Conservation (phyloP, 2,329 filamentous ascomycete species). For the Fusarium armeniacum region DNA sequence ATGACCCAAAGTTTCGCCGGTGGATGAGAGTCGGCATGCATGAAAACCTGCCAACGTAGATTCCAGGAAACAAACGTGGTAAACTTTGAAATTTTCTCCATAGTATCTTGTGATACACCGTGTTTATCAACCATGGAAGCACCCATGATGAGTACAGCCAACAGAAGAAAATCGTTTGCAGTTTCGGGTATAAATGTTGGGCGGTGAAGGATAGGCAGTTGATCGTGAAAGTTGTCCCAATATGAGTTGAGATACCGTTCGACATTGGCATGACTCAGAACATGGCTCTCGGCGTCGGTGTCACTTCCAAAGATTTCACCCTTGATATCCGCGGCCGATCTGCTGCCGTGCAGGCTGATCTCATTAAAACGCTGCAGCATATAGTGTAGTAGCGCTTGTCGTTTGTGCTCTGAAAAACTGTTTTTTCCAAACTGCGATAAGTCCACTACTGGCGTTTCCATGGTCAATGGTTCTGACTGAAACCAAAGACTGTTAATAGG, state of each 20-base stretch:
- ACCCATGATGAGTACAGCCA: conserved; percentile 50
- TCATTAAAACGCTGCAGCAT: conserved; percentile 51
- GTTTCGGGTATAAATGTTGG: conserved; percentile 50
- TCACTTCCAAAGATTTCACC: conserved; percentile 50
- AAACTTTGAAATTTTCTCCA: conserved; percentile 50
- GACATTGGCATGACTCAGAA: conserved; percentile 47
- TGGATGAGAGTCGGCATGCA: conserved; percentile 50
- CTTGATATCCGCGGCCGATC: conserved; percentile 49
- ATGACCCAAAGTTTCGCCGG: conserved; percentile 51
- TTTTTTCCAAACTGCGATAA: conserved; percentile 46
- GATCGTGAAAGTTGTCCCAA: conserved; percentile 51
- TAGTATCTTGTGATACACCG: conserved; percentile 27
- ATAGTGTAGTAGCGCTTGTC: conserved; percentile 48
- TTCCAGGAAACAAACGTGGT: conserved; percentile 51
- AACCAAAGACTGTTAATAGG: conserved; percentile 51
- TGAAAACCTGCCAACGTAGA: conserved; percentile 50
- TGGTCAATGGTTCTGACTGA: conserved; percentile 46
- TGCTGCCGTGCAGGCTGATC: conserved; percentile 48
- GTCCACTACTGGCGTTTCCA: conserved; percentile 46
- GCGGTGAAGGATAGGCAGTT: conserved; percentile 47
- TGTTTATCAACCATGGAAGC: conserved; percentile 50
- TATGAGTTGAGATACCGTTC: conserved; percentile 49
- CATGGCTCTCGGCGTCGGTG: conserved; percentile 47
- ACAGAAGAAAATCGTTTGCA: conserved; percentile 48
- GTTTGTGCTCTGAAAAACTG: conserved; percentile 48